A percentile compares a stretch with the other conserved stretches of the same genome.
Evolutionary conservation across 495 filamentous ascomycete species (phyloP).

Genomic region (Trichoderma gamsii): DNA sequence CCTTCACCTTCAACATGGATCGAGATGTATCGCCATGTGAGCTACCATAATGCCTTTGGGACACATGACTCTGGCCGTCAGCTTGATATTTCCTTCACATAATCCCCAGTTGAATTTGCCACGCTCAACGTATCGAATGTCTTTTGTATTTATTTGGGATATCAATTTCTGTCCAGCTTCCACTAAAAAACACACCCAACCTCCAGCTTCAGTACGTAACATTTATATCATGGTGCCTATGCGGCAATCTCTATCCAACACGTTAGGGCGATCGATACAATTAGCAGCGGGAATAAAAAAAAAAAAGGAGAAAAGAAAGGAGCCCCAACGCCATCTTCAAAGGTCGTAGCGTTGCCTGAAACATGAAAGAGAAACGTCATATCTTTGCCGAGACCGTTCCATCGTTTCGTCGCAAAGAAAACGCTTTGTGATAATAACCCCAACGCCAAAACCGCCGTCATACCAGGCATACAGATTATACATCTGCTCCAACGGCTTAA

Average conservation of each 20-base stretch:
- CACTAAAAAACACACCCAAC: not conserved
- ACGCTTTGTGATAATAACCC: not conserved
- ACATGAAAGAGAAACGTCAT: not conserved
- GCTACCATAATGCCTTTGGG: no score
- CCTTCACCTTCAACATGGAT: no score
- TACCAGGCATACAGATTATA: not conserved
- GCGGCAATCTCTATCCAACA: constrained; percentile 12
- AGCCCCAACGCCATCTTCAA: constrained; percentile 1
- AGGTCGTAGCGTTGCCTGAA: constrained; percentile 7
- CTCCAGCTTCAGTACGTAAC: not conserved
- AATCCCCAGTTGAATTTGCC: no score
- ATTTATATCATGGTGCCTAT: not conserved
- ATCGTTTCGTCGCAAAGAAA: not conserved
- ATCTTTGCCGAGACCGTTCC: not conserved
- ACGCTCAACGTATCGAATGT: no score
- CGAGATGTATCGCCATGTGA: no score
- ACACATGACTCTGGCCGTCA: no score
- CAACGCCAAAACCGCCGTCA: not conserved
- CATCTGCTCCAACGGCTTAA: not conserved
- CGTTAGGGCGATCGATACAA: not conserved
- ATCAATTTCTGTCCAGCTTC: constrained; percentile 4
- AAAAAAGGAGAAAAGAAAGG: not conserved
- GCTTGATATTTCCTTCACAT: no score
- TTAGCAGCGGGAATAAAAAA: not conserved
- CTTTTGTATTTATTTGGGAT: not conserved